Evolutionary conservation across 768 basidiomycete genomes (phyloP).

Genomic region (Kwoniella europaea): DNA sequence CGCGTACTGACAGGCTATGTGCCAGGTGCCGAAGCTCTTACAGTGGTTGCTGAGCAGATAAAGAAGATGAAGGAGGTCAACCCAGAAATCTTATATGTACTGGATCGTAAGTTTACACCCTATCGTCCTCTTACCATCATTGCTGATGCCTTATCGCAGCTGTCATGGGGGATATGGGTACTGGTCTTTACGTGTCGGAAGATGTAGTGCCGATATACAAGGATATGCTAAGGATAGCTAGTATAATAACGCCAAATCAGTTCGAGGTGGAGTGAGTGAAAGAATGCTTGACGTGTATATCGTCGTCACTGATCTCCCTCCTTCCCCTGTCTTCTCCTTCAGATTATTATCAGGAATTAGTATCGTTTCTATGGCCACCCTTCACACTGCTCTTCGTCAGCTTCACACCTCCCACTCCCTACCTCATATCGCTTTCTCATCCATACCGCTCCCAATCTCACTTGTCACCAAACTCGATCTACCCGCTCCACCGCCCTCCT

Average conservation of each 20-base stretch:
- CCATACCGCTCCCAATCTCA: conserved; percentile 71
- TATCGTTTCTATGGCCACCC: conserved; percentile 70
- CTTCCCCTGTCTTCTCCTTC: not conserved
- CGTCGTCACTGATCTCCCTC: not conserved
- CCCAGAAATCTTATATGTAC: conserved; percentile 72
- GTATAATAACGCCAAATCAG: conserved; percentile 96
- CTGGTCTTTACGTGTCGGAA: conserved; percentile 77
- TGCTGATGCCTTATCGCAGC: conserved; percentile 63
- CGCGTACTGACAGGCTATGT: conserved; percentile 90
- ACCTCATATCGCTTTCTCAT: conserved; percentile 88
- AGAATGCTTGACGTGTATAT: no score
- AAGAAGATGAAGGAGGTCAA: conserved; percentile 68
- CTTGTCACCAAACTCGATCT: conserved; percentile 63
- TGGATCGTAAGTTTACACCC: conserved; percentile 74
- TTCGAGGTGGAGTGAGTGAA: conserved; percentile 88
- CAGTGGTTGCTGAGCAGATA: conserved; percentile 69
- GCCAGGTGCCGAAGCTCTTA: conserved; percentile 77
- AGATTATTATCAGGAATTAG: conserved; percentile 77
- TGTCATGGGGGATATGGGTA: conserved; percentile 90
- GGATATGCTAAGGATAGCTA: conserved; percentile 70
- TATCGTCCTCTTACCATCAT: conserved; percentile 19
- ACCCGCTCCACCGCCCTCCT: conserved; percentile 40
- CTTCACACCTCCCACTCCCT: conserved; percentile 79
- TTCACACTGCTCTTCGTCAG: conserved; percentile 70
- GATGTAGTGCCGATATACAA: conserved; percentile 87